Percentiles rank a stretch among this genome's conserved stretches.
phyloP scores from a whole-genome alignment of 805 yeast genomes.

The Candida adriatica region DNA sequence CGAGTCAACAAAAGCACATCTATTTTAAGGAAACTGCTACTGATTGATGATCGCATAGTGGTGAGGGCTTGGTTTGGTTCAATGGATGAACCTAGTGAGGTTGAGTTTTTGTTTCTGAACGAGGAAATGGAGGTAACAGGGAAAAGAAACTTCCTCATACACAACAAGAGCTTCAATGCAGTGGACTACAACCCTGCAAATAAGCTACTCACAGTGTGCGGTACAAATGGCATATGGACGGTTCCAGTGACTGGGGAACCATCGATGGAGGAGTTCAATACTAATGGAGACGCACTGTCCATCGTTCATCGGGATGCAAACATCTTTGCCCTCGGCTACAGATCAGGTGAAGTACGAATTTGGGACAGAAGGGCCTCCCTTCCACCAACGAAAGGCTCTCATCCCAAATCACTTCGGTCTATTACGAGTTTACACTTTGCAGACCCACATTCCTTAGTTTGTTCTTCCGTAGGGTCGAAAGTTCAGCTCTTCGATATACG shows the following conservation, averaged over 20 bases:
- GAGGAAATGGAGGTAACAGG: conserved; percentile 4
- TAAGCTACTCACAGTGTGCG: conserved; percentile 4
- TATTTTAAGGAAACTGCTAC: conserved; percentile 4
- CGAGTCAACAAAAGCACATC: conserved; percentile 12
- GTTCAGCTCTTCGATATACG: conserved; percentile 8
- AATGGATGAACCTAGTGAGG: conserved; percentile 18
- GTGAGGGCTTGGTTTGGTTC: conserved; percentile 19
- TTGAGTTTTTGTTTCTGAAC: conserved; percentile 4
- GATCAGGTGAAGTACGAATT: conserved; percentile 12
- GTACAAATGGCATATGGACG: conserved; percentile 2
- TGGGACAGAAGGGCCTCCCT: conserved; percentile 14
- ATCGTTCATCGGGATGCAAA: conserved; percentile 7
- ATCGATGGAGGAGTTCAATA: background rate
- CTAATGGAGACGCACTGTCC: conserved; percentile 15
- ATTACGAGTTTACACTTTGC: conserved; percentile 7
- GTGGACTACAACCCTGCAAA: conserved; percentile 2
- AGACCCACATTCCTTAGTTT: conserved; percentile 1
- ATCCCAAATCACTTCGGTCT: conserved; percentile 4
- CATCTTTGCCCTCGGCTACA: conserved; percentile 12
- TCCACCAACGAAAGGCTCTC: background rate
- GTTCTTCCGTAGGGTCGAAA: conserved; percentile 11
- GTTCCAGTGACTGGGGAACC: background rate
- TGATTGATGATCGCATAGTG: background rate
- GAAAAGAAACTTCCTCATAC: background rate
- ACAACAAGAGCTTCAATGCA: conserved; percentile 10